Base-by-base conservation (phyloP, 1,139 yeast genomes). In the Geotrichum restrictum region DNA sequence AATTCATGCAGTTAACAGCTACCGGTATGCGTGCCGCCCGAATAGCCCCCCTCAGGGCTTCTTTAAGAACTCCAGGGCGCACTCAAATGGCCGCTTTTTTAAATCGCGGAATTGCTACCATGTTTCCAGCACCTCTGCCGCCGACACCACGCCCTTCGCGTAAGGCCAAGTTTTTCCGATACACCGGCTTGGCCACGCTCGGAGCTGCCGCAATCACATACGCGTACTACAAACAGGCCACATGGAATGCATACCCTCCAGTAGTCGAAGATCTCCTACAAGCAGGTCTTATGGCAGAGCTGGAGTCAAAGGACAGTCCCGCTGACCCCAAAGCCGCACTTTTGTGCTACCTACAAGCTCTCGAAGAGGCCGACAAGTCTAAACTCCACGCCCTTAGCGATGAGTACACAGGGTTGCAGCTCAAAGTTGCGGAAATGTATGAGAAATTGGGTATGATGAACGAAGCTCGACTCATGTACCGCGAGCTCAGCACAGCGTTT, bases 351-450 rank as follows among this genome's bases (percentile, higher is more conserved):
- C 74, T 83, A 27, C 82, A 76, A 57, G 82, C 81, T 0, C 61
- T 78, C 34, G 68, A 74, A 43, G 72, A 67, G 52, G 79, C 81
- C 21, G 74, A 74, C 51, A 60, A 65, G n/a, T 62, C 74, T 43
- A 51, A 47, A 2, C 22, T 47, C 18, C 41, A 32, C 33, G 76
- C 75, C 16, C 62, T 86, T 33, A 73, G 79, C 50, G 88, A 85
- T 60, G 86, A 83, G 62, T 85, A 82, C 64, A 89, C 97, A 0
- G 96, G 96, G 0, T 78, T 91, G 54, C 95, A 88, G 64, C 73
- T 91, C 64, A 88, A 89, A 63, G 74, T 88, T 40, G 95, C 86
- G 3, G 96, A 89, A 64, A 85, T 88, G 88, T 87, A 82, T 65
- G 94, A 86, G 64, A 71, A 82, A 48, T 69, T 86, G 58, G 74